A percentile compares a stretch with the other conserved stretches of the same genome.
phyloP scores from a whole-genome alignment of 2,329 filamentous ascomycete genomes.

The Aspergillus hortae region DNA sequence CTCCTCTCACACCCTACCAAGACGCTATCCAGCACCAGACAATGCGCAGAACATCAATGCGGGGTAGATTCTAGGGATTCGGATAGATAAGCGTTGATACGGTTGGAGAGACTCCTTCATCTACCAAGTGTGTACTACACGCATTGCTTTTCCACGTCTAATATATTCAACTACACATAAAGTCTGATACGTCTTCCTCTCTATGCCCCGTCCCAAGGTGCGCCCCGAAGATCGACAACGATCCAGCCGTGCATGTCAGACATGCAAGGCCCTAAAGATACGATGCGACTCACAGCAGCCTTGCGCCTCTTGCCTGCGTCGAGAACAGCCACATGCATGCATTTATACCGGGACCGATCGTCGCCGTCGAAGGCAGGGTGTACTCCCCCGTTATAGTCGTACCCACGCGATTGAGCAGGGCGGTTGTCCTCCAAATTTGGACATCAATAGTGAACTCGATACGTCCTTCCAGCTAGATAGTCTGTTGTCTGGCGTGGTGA shows the following conservation, averaged over 20 bases:
- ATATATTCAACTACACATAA: not conserved
- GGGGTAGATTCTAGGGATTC: too few species aligned
- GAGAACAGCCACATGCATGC: not conserved
- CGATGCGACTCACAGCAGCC: not conserved
- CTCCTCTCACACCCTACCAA: too few species aligned
- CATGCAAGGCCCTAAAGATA: not conserved
- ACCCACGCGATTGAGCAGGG: not conserved
- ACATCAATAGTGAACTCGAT: not conserved
- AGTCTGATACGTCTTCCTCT: not conserved
- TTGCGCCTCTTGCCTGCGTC: not conserved
- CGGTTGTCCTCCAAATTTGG: too few species aligned
- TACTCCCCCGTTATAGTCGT: not conserved
- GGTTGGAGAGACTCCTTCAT: too few species aligned
- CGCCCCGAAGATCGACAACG: slow-evolving; percentile 1
- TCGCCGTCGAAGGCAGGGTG: not conserved
- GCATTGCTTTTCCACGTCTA: not conserved
- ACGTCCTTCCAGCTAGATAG: not conserved
- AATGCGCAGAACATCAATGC: too few species aligned
- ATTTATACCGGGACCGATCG: not conserved
- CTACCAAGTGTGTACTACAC: too few species aligned
- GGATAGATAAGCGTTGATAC: too few species aligned
- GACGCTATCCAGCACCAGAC: too few species aligned
- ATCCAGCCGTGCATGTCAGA: not conserved
- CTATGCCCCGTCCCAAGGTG: not conserved
- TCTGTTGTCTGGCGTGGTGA: not conserved